These are phyloP conservation scores for peach (Prunus persica) DNA, from an alignment of 306 rosid genomes.

Conservation along the genomic window Prunus_persica_NCBIv2 NC_034011.1:16548501-16549000, in stretches of 20 bases:
- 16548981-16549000: constrained; percentile 42
- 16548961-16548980: constrained; percentile 20
- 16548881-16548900: constrained; percentile 60
- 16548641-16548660: constrained; percentile 53
- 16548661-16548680: constrained; percentile 40
- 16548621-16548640: constrained; percentile 63
- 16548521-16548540: constrained; percentile 61
- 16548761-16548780: constrained; percentile 37
- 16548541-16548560: constrained; percentile 60
- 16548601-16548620: constrained; percentile 61
- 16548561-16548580: constrained; percentile 63
- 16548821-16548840: constrained; percentile 57
- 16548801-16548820: constrained; percentile 67
- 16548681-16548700: constrained; percentile 41
- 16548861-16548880: constrained; percentile 64
- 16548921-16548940: constrained; percentile 10
- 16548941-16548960: constrained; percentile 30
- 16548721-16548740: constrained; percentile 60
- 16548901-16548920: constrained; percentile 33
- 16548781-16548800: constrained; percentile 21
- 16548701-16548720: constrained; percentile 46
- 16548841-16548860: constrained; percentile 55
- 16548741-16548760: constrained; percentile 42
- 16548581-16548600: constrained; percentile 74
- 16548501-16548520: constrained; percentile 78